phyloP scores from a whole-genome alignment of 148 eudicot genomes.

The Vaccinium corymbosum region DNA sequence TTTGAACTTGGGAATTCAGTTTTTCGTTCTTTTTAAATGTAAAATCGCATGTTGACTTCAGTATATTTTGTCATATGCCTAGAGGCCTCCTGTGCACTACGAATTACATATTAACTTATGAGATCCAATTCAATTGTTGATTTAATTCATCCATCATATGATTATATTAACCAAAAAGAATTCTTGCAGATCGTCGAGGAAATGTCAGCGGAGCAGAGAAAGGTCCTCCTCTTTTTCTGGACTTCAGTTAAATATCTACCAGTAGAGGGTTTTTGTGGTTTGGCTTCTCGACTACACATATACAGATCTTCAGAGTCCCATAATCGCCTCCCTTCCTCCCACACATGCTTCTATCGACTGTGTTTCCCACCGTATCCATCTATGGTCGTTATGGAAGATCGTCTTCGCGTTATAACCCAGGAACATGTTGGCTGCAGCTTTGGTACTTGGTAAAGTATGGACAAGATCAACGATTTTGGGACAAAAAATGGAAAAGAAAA shows the following conservation, averaged over 20 bases:
- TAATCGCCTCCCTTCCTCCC: conserved; percentile 73
- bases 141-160: background rate
- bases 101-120: background rate
- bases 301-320: conserved; percentile 46
- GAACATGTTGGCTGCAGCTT: conserved; percentile 94
- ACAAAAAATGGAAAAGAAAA: background rate
- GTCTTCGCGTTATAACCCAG: conserved; percentile 57
- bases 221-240: conserved; percentile 88
- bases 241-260: conserved; percentile 83
- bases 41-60: background rate
- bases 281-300: conserved; percentile 62
- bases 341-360: conserved; percentile 82
- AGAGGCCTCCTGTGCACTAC: background rate
- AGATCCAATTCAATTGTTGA: background rate
- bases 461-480: background rate
- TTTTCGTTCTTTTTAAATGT: too few relatives aligned
- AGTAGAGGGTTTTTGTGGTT: conserved; percentile 75
- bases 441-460: conserved; percentile 51
- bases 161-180: background rate
- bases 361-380: conserved; percentile 66
- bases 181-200: conserved; percentile 50
- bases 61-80: background rate
- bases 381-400: conserved; percentile 47
- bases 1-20: background rate
- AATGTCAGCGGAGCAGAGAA: conserved; percentile 66